Conservation (phyloP, 768 basidiomycete species). For the Gloeophyllum trabeum region DNA sequence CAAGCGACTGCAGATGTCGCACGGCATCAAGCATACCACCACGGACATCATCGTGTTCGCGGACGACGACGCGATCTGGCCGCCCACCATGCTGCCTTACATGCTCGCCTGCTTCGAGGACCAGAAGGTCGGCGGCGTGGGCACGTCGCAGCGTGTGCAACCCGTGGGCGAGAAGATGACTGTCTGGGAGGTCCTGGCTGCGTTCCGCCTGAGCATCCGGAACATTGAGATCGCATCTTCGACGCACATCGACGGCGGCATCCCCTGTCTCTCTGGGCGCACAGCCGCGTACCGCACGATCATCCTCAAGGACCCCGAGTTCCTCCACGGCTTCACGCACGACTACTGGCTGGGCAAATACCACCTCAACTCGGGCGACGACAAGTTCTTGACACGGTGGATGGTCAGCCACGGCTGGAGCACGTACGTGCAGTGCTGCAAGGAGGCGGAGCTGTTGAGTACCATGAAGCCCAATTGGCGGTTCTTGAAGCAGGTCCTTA, state of each 20-base stretch:
- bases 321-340: conserved; percentile 87
- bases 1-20: conserved; percentile 89
- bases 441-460: conserved; percentile 74
- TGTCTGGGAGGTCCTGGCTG: conserved; percentile 92
- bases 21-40: conserved; percentile 82
- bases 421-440: conserved; percentile 86
- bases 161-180: conserved; percentile 71
- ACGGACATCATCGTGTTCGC: conserved; percentile 94
- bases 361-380: conserved; percentile 89
- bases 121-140: conserved; percentile 86
- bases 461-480: conserved; percentile 98
- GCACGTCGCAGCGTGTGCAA: conserved; percentile 84
- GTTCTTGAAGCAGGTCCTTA: conserved; percentile 85
- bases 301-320: conserved; percentile 91
- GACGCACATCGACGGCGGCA: conserved; percentile 87
- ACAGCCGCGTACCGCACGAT: conserved; percentile 92
- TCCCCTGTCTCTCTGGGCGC: conserved; percentile 86
- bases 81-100: conserved; percentile 80
- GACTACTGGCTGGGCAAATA: conserved; percentile 93
- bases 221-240: conserved; percentile 88
- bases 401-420: conserved; percentile 95
- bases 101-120: conserved; percentile 91
- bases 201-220: conserved; percentile 85
- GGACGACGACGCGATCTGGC: conserved; percentile 96
- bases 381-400: conserved; percentile 93